Conservation (phyloP, 192 early-diverging fungal genomes). For the Pilaira anomala region DNA sequence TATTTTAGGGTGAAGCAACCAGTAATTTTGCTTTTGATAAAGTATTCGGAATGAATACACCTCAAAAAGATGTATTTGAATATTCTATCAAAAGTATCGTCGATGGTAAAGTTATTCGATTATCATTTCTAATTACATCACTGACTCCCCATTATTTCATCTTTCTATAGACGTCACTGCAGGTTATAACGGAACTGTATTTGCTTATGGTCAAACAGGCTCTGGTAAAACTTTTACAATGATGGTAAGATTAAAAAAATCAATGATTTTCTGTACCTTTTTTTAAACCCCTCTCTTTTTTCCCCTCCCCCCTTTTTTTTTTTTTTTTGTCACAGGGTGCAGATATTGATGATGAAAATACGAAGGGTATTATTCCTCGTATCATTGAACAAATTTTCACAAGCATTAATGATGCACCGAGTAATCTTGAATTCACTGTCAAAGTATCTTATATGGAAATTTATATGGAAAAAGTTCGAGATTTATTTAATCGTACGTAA, state of each 20-base stretch:
- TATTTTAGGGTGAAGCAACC: conserved; percentile 10
- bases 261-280: background rate
- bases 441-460: conserved; percentile 99
- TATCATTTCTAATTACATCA: background rate
- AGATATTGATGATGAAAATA: conserved; percentile 86
- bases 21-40: conserved; percentile 87
- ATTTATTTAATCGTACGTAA: conserved; percentile 83
- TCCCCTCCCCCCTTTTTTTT: conserved; percentile 6
- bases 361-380: conserved; percentile 96
- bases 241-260: conserved; percentile 56
- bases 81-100: conserved; percentile 90
- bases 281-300: background rate
- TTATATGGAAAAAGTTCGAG: conserved; percentile 99
- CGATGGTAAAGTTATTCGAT: conserved; percentile 59
- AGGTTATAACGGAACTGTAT: conserved; percentile 99
- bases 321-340: conserved; percentile 59
- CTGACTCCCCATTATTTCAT: background rate
- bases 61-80: conserved; percentile 84
- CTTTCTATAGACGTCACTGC: conserved; percentile 24
- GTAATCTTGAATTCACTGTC: conserved; percentile 96
- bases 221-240: conserved; percentile 97
- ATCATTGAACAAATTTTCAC: conserved; percentile 94
- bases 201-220: conserved; percentile 99
- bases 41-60: conserved; percentile 80
- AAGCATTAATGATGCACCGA: conserved; percentile 86